Evolutionary conservation across 2,329 filamentous ascomycete species (phyloP), one percentile per base, ranked within the genome.

Genomic region (Hymenoscyphus linearis): DNA sequence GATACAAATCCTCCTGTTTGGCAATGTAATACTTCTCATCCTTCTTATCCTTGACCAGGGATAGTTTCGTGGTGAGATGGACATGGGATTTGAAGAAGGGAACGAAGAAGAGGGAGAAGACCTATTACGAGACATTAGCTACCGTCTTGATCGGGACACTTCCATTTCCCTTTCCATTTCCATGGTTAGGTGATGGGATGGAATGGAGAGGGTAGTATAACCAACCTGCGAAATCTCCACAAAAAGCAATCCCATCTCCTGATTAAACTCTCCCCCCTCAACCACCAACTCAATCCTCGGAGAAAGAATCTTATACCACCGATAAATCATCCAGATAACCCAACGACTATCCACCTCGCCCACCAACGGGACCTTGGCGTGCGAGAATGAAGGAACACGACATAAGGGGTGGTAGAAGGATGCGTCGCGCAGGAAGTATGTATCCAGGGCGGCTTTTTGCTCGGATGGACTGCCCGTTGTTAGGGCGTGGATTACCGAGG

Each of bases 251-350:
- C 84, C 78, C 25, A 82, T 83, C 2, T 79, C 70, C 68, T 85
- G 76, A 71, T 96, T 90, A 69, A 86, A 90, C 16, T 87, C 89
- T 88, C 64, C 13, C 3, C 80, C 82, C 64, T 91, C 82, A 18
- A 96, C 79, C 1, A 81, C 76, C 13, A 93, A 76, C 52, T 86
- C 80, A 66, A 95, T 89, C 18, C 79, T 77, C 0, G 92, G 92
- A 64, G 86, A 91, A 71, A 96, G 79, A 65, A 93, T 88, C 70
- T 91, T 90, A 75, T 96, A 93, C 89, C 89, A 93, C 47, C 85
- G 84, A 71, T 91, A 96, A 60, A 96, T 87, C 67, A 81, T 80
- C 55, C 82, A 76, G 18, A 96, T 80, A 5, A 90, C 72, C 75
- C 80, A 85, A 52, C 90, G 81, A 10, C 89, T 93, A 65, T 87